phyloP scores from a whole-genome alignment of 306 rosid species.

The Quercus robur region DNA sequence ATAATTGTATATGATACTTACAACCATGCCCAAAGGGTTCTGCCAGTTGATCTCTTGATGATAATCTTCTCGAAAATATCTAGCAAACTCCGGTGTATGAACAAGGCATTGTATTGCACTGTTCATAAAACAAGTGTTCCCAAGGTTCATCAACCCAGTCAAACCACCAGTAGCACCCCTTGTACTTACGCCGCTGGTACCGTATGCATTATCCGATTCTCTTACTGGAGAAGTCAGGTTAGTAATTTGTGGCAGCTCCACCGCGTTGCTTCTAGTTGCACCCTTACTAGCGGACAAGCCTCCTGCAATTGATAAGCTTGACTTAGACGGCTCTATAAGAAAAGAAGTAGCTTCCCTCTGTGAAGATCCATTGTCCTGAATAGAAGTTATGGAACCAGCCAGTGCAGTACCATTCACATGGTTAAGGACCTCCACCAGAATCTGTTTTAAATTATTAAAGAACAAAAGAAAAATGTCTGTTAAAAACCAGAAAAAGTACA shows the following conservation, averaged over 20 bases:
- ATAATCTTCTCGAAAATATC: slow-evolving; percentile 91
- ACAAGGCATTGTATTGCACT: slow-evolving; percentile 97
- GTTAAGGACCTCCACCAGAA: slow-evolving; percentile 88
- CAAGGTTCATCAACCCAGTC: slow-evolving; percentile 91
- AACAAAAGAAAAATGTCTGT: slow-evolving; percentile 28
- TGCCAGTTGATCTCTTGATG: slow-evolving; percentile 92
- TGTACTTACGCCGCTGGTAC: slow-evolving; percentile 72
- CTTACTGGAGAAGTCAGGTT: slow-evolving; percentile 50
- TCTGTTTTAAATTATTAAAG: slow-evolving; percentile 47
- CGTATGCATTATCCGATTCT: slow-evolving; percentile 66
- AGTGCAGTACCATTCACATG: slow-evolving; percentile 45
- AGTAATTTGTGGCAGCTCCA: slow-evolving; percentile 62
- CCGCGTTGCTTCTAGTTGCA: slow-evolving; percentile 46
- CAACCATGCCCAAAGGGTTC: slow-evolving; percentile 98
- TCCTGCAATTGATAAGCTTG: slow-evolving; percentile 77
- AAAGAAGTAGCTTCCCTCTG: slow-evolving; percentile 67
- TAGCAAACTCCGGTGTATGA: slow-evolving; percentile 93
- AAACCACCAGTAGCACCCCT: slow-evolving; percentile 89
- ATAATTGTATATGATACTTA: slow-evolving; percentile 51
- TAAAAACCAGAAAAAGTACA: slow-evolving; percentile 24
- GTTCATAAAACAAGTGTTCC: slow-evolving; percentile 99
- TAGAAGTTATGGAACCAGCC: slow-evolving; percentile 41
- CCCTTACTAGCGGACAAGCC: slow-evolving; percentile 84
- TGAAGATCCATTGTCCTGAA: slow-evolving; percentile 73
- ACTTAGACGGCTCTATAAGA: slow-evolving; percentile 78